A percentile compares a stretch with the other conserved stretches of the same genome.
These are phyloP conservation scores for Erythrophleum fordii DNA, from an alignment of 306 rosid genomes.

Conservation along the genomic window DNA sequence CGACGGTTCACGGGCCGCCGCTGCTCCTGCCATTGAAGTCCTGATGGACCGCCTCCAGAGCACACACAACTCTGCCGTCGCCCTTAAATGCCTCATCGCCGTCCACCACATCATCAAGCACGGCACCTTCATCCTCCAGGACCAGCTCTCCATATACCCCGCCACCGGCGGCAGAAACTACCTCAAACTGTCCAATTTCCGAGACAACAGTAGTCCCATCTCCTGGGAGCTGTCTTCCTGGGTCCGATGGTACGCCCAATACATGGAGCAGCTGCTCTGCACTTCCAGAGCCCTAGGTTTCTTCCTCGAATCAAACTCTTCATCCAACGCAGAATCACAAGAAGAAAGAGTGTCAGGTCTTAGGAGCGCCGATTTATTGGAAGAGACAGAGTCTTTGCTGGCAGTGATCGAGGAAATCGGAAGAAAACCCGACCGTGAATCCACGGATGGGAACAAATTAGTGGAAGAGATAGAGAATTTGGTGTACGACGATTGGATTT, in stretches of 20 bases:
- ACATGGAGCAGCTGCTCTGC: slow-evolving; percentile 60
- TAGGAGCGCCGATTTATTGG: slow-evolving; percentile 48
- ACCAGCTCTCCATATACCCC: slow-evolving; percentile 84
- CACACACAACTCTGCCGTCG: slow-evolving; percentile 80
- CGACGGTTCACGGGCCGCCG: slow-evolving; percentile 79
- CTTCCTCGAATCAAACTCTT: slow-evolving; percentile 47
- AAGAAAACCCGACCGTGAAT: slow-evolving; percentile 47
- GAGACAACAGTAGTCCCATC: slow-evolving; percentile 50
- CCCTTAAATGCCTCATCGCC: slow-evolving; percentile 85
- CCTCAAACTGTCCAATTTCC: slow-evolving; percentile 89
- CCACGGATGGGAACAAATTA: slow-evolving; percentile 42
- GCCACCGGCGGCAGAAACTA: slow-evolving; percentile 79
- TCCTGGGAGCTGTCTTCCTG: slow-evolving; percentile 81
- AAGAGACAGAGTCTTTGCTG: slow-evolving; percentile 62
- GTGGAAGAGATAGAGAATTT: slow-evolving; percentile 53
- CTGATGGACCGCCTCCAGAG: slow-evolving; percentile 83
- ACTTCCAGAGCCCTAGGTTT: slow-evolving; percentile 60
- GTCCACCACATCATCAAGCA: slow-evolving; percentile 65
- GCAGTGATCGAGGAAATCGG: slow-evolving; percentile 52
- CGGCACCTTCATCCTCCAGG: slow-evolving; percentile 86
- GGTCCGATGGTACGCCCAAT: slow-evolving; percentile 85
- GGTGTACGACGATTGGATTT: slow-evolving; percentile 55
- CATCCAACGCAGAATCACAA: slow-evolving; percentile 29
- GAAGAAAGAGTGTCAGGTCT: slow-evolving; percentile 57
- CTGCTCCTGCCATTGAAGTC: slow-evolving; percentile 63